phyloP scores from a whole-genome alignment of 495 filamentous ascomycete species.

The Oidiodendron maius region DNA sequence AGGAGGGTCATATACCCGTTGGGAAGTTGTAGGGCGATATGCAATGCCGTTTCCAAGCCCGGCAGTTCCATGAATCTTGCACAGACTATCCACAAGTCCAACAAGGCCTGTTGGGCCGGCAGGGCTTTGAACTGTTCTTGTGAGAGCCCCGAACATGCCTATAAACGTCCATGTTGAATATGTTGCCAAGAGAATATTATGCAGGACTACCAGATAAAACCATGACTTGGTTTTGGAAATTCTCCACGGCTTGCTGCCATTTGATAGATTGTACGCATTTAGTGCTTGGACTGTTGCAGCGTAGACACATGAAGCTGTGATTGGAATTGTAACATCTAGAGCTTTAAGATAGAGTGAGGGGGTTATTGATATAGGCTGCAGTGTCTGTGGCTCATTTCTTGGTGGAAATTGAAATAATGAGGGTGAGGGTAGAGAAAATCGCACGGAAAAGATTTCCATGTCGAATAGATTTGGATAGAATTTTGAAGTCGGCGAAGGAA shows the following conservation, averaged over 20 bases:
- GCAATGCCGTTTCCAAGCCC: conserved; percentile 72
- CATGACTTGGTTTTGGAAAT: conserved; percentile 74
- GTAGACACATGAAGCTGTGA: conserved; percentile 78
- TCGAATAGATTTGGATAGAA: too few species aligned
- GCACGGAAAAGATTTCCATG: too few species aligned
- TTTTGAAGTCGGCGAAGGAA: too few species aligned
- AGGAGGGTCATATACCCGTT: background rate
- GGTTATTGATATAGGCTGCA: conserved; percentile 45
- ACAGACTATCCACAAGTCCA: conserved; percentile 4
- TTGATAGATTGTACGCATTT: conserved; percentile 69
- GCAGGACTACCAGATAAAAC: conserved; percentile 70
- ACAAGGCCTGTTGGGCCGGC: too few species aligned
- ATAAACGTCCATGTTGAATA: conserved; percentile 86
- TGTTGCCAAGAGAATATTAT: conserved; percentile 86
- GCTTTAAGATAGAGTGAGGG: conserved; percentile 59
- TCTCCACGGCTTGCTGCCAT: conserved; percentile 73
- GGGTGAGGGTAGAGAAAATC: conserved; percentile 21
- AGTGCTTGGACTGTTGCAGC: conserved; percentile 63
- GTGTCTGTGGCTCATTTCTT: conserved; percentile 11
- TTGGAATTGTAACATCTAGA: conserved; percentile 66
- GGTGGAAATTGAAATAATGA: conserved; percentile 46
- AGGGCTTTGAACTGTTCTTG: conserved; percentile 51
- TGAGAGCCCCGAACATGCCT: conserved; percentile 73
- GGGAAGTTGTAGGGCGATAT: conserved; percentile 28
- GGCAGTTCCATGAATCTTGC: conserved; percentile 64